Percentiles rank a stretch among this genome's conserved stretches.
Conservation (phyloP, 352 stramenopile genomes). For the Globisporangium paddicum region DNA sequence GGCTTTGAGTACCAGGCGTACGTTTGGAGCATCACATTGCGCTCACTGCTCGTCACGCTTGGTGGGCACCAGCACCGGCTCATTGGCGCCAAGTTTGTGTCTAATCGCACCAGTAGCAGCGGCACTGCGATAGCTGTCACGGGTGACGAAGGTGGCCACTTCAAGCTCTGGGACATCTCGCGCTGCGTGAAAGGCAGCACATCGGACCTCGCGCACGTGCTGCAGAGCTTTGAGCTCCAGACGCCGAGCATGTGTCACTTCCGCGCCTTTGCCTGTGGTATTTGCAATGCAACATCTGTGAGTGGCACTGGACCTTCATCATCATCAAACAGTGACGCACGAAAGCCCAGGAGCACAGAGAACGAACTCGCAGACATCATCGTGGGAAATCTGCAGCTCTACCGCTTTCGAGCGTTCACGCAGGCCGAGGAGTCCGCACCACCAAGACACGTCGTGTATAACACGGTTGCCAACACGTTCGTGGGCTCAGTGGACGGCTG, state of each 20-base stretch:
- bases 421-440: slow-evolving; percentile 31
- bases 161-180: slow-evolving; percentile 77
- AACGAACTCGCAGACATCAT: slow-evolving; percentile 41
- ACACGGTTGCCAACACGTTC: slow-evolving; percentile 54
- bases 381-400: slow-evolving; percentile 45
- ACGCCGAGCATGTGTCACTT: slow-evolving; percentile 42
- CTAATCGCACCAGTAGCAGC: slow-evolving; percentile 5
- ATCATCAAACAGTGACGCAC: neutral
- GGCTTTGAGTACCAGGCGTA: slow-evolving; percentile 84
- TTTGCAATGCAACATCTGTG: neutral
- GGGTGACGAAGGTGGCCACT: slow-evolving; percentile 64
- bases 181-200: slow-evolving; percentile 38
- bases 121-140: slow-evolving; percentile 38
- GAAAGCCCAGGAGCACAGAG: slow-evolving; percentile 11
- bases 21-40: slow-evolving; percentile 60
- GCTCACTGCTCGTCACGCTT: slow-evolving; percentile 46
- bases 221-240: slow-evolving; percentile 50
- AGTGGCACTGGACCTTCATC: neutral
- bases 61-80: slow-evolving; percentile 64
- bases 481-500: slow-evolving; percentile 47
- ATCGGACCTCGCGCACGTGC: slow-evolving; percentile 22
- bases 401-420: slow-evolving; percentile 42
- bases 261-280: slow-evolving; percentile 28
- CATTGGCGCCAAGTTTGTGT: slow-evolving; percentile 64
- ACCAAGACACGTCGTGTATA: slow-evolving; percentile 47